phyloP scores from a whole-genome alignment of 192 early-diverging fungal genomes.

The Coemansia sp. region DNA sequence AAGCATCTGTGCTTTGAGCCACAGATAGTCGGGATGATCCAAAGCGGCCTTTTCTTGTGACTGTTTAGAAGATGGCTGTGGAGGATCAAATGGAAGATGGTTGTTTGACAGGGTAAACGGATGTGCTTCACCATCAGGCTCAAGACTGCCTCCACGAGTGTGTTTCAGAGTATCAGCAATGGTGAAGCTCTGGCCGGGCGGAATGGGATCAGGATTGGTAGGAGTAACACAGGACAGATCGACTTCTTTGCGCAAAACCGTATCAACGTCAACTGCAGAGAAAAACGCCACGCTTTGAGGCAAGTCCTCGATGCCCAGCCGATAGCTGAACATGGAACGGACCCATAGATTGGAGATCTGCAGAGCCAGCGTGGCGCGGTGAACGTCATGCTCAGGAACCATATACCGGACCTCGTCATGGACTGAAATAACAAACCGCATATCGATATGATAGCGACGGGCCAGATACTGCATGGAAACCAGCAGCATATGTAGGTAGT shows the following conservation, averaged over 20 bases:
- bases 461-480: slow-evolving; percentile 84
- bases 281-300: slow-evolving; percentile 92
- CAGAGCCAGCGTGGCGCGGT: slow-evolving; percentile 75
- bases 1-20: slow-evolving; percentile 42
- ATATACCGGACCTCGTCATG: slow-evolving; percentile 95
- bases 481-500: slow-evolving; percentile 91
- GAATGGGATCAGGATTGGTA: slow-evolving; percentile 62
- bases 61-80: no score
- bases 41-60: background rate
- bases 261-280: slow-evolving; percentile 90
- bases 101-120: slow-evolving; percentile 13
- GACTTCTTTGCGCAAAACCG: slow-evolving; percentile 88
- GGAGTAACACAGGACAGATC: slow-evolving; percentile 84
- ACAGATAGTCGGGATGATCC: slow-evolving; percentile 17
- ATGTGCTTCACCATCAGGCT: background rate
- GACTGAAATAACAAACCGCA: slow-evolving; percentile 84
- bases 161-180: slow-evolving; percentile 24
- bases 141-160: slow-evolving; percentile 21
- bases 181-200: slow-evolving; percentile 49
- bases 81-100: background rate
- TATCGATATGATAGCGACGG: slow-evolving; percentile 70
- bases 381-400: slow-evolving; percentile 70
- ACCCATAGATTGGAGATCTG: slow-evolving; percentile 95
- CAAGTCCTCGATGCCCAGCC: slow-evolving; percentile 81
- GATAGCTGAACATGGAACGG: slow-evolving; percentile 79